Evolutionary conservation across 495 filamentous ascomycete species (phyloP).

Genomic region (Glutinoglossum americanum): DNA sequence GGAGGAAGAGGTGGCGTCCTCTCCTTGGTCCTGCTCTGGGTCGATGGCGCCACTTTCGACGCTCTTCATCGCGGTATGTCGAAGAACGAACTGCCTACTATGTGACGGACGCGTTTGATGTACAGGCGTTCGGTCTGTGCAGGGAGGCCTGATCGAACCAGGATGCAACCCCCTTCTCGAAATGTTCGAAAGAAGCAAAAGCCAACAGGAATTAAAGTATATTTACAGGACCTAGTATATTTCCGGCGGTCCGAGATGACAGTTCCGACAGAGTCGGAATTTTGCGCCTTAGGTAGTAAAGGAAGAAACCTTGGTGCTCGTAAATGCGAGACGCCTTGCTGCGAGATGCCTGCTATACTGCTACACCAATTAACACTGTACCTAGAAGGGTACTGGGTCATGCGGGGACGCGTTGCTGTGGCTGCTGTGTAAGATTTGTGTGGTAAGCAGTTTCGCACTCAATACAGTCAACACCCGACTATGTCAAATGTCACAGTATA

Average conservation of each 20-base stretch:
- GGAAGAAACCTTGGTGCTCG: too few species aligned
- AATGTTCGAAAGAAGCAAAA: neutral
- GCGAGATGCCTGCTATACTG: neutral
- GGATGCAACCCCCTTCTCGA: neutral
- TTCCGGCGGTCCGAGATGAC: neutral
- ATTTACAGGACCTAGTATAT: neutral
- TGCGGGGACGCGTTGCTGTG: neutral
- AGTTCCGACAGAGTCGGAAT: neutral
- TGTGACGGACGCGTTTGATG: neutral
- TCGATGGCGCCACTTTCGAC: neutral
- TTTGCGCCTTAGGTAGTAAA: neutral
- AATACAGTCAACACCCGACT: neutral
- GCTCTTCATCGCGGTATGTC: neutral
- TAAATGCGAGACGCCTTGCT: neutral
- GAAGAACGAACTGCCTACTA: neutral
- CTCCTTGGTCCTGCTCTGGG: neutral
- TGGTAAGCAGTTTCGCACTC: neutral
- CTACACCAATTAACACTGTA: neutral
- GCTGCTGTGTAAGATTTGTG: neutral
- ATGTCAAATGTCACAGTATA: neutral
- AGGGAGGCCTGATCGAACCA: neutral
- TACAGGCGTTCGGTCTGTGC: neutral
- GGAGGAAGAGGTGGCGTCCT: neutral
- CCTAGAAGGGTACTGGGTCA: neutral
- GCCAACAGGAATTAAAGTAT: neutral